A percentile compares a stretch with the other conserved stretches of the same genome.
Evolutionary conservation across 2,329 filamentous ascomycete genomes (phyloP).

Genomic region (Sclerotinia nivalis): DNA sequence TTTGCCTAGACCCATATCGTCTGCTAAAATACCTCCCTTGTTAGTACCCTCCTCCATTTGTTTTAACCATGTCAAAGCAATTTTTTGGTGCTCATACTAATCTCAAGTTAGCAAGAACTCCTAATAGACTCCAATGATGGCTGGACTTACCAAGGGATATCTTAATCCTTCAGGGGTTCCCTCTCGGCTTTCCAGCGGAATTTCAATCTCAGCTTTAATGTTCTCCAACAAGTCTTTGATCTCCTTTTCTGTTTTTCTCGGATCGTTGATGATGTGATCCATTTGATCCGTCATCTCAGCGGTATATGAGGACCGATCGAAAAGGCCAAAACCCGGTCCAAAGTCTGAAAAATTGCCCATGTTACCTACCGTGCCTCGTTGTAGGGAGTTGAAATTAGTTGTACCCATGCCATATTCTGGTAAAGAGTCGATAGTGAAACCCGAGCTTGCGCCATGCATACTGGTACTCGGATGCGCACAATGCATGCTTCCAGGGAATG

Average conservation of each 20-base stretch:
- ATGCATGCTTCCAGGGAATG: constrained; percentile 15
- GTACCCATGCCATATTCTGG: neutral
- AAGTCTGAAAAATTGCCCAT: constrained; percentile 35
- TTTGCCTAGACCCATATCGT: constrained; percentile 84
- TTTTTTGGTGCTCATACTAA: constrained; percentile 74
- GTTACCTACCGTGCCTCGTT: neutral
- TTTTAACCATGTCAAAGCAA: constrained; percentile 76
- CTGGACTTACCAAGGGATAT: constrained; percentile 52
- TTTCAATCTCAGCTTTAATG: constrained; percentile 70
- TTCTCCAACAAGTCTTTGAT: constrained; percentile 70
- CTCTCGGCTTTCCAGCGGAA: constrained; percentile 61
- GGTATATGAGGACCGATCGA: constrained; percentile 40
- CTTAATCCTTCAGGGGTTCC: constrained; percentile 69
- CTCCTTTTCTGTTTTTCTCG: constrained; percentile 60
- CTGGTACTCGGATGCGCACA: neutral
- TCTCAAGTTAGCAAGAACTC: constrained; percentile 25
- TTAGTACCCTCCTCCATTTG: constrained; percentile 69
- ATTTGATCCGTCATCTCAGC: constrained; percentile 33
- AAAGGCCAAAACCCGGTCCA: constrained; percentile 35
- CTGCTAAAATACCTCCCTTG: constrained; percentile 75
- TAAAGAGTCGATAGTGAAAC: constrained; percentile 18
- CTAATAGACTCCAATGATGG: neutral
- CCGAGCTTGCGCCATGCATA: constrained; percentile 2
- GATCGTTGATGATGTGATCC: constrained; percentile 44
- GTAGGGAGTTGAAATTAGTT: constrained; percentile 6